A percentile compares a stretch with the other conserved stretches of the same genome.
Conservation (phyloP, 148 eudicot species). For the Silene conica region DNA sequence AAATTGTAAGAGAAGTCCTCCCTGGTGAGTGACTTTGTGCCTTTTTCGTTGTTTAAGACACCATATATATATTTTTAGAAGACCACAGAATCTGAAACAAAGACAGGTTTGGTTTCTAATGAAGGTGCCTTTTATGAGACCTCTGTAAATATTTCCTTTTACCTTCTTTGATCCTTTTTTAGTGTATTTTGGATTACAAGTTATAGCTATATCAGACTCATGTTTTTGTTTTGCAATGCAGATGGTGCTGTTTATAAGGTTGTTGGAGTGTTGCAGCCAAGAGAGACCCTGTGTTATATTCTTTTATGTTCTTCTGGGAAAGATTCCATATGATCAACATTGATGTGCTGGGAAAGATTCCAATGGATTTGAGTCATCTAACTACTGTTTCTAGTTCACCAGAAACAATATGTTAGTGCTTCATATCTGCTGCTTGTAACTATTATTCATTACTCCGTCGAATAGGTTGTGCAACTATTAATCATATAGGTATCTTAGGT, state of each 20-base stretch:
- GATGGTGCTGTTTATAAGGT: constrained; percentile 93
- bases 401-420: too few relatives aligned
- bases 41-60: not conserved
- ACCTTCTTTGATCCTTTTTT: not conserved
- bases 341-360: too few relatives aligned
- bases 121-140: not conserved
- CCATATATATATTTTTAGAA: too few relatives aligned
- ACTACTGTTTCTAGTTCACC: too few relatives aligned
- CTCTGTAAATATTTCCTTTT: not conserved
- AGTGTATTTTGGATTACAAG: not conserved
- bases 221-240: not conserved
- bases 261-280: constrained; percentile 96
- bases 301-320: constrained; percentile 92
- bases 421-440: too few relatives aligned
- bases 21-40: not conserved
- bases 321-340: constrained; percentile 84
- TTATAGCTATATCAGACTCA: not conserved
- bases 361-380: too few relatives aligned
- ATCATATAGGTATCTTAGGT: too few relatives aligned
- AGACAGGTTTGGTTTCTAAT: not conserved
- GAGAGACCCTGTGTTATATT: constrained; percentile 87
- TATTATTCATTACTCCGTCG: too few relatives aligned
- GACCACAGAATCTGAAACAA: not conserved
- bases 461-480: too few relatives aligned
- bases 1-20: not conserved